A percentile compares a stretch with the other conserved stretches of the same genome.
phyloP scores from a whole-genome alignment of 768 basidiomycete genomes.

The Lactifluus piperatus region DNA sequence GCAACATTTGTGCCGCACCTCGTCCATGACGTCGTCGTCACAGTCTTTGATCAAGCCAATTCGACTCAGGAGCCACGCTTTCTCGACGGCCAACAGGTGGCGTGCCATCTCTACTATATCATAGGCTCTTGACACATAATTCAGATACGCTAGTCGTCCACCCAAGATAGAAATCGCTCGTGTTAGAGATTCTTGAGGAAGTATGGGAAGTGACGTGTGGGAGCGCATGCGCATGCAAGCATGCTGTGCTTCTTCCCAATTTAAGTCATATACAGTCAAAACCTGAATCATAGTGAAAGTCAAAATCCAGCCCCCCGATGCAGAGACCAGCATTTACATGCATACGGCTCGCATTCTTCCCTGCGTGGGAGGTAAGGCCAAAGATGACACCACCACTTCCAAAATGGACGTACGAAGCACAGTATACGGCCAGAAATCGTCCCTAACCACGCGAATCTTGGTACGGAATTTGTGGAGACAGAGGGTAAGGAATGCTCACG shows the following conservation, averaged over 20 bases:
- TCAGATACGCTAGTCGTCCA: constrained; percentile 72
- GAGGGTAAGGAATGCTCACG: constrained; percentile 36
- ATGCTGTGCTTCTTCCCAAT: constrained; percentile 44
- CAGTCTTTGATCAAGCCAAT: constrained; percentile 76
- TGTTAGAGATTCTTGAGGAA: constrained; percentile 31
- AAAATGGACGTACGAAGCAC: constrained; percentile 42
- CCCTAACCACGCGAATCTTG: constrained; percentile 33
- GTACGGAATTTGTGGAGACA: background rate
- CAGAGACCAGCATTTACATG: constrained; percentile 34
- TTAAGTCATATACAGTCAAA: constrained; percentile 65
- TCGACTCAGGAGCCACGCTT: constrained; percentile 70
- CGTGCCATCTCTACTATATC: constrained; percentile 60
- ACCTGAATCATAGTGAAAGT: constrained; percentile 33
- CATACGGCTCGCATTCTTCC: constrained; percentile 68
- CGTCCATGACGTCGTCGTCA: constrained; percentile 87
- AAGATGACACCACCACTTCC: background rate
- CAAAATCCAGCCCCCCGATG: background rate
- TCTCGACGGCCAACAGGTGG: constrained; percentile 60
- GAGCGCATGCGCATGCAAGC: constrained; percentile 48
- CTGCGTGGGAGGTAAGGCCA: constrained; percentile 28
- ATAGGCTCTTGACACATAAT: constrained; percentile 49
- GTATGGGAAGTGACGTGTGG: constrained; percentile 28
- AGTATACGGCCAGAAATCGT: constrained; percentile 79
- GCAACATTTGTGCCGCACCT: constrained; percentile 36
- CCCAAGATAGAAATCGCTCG: constrained; percentile 58